Conservation (phyloP, 768 basidiomycete genomes). For the Lentinula edodes region DNA sequence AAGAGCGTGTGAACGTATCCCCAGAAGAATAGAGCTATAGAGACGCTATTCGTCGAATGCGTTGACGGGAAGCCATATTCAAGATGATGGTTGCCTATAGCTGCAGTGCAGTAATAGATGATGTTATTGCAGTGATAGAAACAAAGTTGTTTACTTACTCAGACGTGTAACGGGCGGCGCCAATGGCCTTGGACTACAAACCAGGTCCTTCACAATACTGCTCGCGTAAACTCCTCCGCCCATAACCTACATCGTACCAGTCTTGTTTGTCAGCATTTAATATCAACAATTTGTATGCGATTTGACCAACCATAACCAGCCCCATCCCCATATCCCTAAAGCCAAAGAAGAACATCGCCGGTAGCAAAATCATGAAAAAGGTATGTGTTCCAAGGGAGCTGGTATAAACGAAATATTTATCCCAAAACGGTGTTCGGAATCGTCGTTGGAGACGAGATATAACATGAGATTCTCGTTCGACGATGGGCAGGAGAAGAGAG, state of each 20-base stretch:
- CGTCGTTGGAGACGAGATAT: conserved; percentile 27
- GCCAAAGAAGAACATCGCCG: conserved; percentile 87
- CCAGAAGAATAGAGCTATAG: conserved; percentile 80
- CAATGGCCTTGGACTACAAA: conserved; percentile 87
- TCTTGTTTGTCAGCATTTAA: conserved; percentile 25
- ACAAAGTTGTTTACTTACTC: conserved; percentile 42
- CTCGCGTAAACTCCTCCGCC: conserved; percentile 82
- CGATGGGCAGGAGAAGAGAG: background rate
- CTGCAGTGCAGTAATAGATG: conserved; percentile 25
- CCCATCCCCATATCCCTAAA: conserved; percentile 49
- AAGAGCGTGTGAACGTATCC: conserved; percentile 52
- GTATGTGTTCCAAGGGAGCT: conserved; percentile 81
- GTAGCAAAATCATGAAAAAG: conserved; percentile 90
- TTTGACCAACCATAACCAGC: conserved; percentile 50
- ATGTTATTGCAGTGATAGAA: background rate
- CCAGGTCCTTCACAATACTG: conserved; percentile 83
- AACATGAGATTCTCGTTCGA: background rate
- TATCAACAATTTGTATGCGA: background rate
- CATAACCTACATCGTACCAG: conserved; percentile 52
- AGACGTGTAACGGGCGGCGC: conserved; percentile 88
- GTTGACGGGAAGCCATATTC: conserved; percentile 97
- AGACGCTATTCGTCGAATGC: conserved; percentile 87
- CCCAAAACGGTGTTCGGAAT: conserved; percentile 62
- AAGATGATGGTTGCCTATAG: conserved; percentile 73
- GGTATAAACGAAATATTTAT: conserved; percentile 79